Conservation (phyloP, 2,329 filamentous ascomycete genomes). For the Trichoderma oligosporum region DNA sequence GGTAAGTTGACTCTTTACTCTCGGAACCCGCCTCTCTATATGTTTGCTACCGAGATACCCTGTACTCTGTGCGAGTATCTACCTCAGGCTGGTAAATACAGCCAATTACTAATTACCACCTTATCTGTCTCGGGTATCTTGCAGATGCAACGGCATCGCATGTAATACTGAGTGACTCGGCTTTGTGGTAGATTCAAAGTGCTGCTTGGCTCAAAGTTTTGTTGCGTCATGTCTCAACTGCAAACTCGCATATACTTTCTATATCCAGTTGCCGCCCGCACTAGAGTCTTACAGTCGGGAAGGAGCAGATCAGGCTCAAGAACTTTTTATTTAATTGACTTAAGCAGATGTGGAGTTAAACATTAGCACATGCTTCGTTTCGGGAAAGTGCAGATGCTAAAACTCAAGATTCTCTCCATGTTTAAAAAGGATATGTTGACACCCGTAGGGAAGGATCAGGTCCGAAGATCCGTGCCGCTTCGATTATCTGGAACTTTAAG, state of each 20-base stretch:
- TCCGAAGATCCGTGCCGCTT: neutral
- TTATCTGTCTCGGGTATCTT: neutral
- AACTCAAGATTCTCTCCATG: neutral
- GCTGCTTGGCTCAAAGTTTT: neutral
- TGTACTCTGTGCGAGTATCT: no score
- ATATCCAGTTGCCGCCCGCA: neutral
- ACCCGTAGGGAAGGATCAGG: conserved; percentile 6
- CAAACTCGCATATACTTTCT: neutral
- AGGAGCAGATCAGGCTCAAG: neutral
- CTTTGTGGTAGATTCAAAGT: neutral
- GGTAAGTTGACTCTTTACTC: no score
- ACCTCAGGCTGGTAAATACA: no score
- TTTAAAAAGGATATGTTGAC: neutral
- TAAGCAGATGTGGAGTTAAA: neutral
- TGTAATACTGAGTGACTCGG: neutral
- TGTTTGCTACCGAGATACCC: no score
- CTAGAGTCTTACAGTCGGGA: neutral
- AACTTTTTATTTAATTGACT: neutral
- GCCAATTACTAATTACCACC: no score
- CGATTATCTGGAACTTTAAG: neutral
- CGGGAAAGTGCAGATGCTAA: neutral
- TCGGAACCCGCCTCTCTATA: no score
- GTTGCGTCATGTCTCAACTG: neutral
- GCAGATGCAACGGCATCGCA: neutral
- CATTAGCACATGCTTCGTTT: no score